phyloP scores from a whole-genome alignment of 768 basidiomycete species.

The Termitomyces sp. region DNA sequence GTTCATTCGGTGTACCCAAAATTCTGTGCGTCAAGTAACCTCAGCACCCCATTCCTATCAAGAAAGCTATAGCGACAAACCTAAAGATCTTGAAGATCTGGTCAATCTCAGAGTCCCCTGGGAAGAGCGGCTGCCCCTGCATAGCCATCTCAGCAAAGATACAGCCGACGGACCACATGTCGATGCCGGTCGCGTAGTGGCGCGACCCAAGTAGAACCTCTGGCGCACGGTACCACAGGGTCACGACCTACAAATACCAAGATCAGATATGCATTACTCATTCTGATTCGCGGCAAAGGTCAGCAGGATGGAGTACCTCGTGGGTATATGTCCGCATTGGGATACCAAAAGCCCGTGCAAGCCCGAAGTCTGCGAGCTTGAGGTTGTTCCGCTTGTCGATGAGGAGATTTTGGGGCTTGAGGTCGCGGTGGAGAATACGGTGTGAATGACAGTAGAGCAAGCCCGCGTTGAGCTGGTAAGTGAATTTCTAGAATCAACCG shows the following conservation, averaged over 20 bases:
- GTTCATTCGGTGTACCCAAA: slow-evolving; percentile 91
- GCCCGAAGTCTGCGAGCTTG: slow-evolving; percentile 95
- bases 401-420: slow-evolving; percentile 94
- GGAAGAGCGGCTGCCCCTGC: slow-evolving; percentile 87
- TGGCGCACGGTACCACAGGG: slow-evolving; percentile 98
- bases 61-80: slow-evolving; percentile 33
- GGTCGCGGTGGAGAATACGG: slow-evolving; percentile 93
- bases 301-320: slow-evolving; percentile 56
- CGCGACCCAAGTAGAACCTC: slow-evolving; percentile 95
- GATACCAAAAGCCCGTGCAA: slow-evolving; percentile 96
- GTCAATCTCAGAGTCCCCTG: slow-evolving; percentile 99
- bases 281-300: neutral
- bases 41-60: neutral
- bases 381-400: slow-evolving; percentile 89
- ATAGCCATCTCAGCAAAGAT: slow-evolving; percentile 99
- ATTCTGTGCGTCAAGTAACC: slow-evolving; percentile 47
- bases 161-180: slow-evolving; percentile 99
- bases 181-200: slow-evolving; percentile 96
- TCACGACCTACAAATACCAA: slow-evolving; percentile 72
- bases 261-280: neutral
- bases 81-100: slow-evolving; percentile 99
- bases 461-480: slow-evolving; percentile 87
- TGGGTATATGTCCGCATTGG: slow-evolving; percentile 99
- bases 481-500: slow-evolving; percentile 75
- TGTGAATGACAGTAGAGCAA: slow-evolving; percentile 94